These are phyloP conservation scores for Musa troglodytarum DNA, from an alignment of 176 grass and related monocot species.

Conservation along the genomic window DNA sequence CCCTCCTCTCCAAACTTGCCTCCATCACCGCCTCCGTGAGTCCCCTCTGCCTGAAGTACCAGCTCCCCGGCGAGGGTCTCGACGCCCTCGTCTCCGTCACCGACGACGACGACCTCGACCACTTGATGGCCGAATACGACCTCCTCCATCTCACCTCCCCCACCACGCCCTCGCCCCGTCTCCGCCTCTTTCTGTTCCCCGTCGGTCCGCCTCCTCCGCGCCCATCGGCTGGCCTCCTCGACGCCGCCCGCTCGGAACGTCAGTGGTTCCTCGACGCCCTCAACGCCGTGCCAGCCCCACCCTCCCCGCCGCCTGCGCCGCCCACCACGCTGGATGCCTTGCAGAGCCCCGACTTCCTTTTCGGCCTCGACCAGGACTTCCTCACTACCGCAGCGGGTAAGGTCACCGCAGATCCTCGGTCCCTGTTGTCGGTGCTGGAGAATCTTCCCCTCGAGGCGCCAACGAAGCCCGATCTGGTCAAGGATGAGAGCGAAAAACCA, in stretches of 20 bases:
- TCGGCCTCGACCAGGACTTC: conserved; percentile 64
- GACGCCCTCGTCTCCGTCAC: conserved; percentile 92
- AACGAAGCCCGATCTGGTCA: conserved; percentile 36
- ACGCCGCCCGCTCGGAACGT: conserved; percentile 46
- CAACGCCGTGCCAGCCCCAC: conserved; percentile 34
- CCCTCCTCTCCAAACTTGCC: conserved; percentile 51
- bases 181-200: conserved; percentile 91
- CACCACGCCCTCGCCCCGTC: conserved; percentile 23
- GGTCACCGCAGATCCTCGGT: conserved; percentile 46
- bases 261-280: conserved; percentile 71
- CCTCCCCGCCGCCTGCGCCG: not conserved
- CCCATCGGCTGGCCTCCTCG: conserved; percentile 32
- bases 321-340: conserved; percentile 4
- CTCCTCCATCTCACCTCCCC: conserved; percentile 53
- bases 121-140: conserved; percentile 84
- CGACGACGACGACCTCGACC: conserved; percentile 89
- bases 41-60: conserved; percentile 74
- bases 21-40: conserved; percentile 9
- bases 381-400: conserved; percentile 65
- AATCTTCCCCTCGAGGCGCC: conserved; percentile 48
- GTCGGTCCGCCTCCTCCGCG: conserved; percentile 36
- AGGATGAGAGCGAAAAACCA: conserved; percentile 14
- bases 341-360: conserved; percentile 60
- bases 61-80: conserved; percentile 94
- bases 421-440: conserved; percentile 18